phyloP scores from a whole-genome alignment of 2,329 filamentous ascomycete genomes.

The Penicillium corylophilum region DNA sequence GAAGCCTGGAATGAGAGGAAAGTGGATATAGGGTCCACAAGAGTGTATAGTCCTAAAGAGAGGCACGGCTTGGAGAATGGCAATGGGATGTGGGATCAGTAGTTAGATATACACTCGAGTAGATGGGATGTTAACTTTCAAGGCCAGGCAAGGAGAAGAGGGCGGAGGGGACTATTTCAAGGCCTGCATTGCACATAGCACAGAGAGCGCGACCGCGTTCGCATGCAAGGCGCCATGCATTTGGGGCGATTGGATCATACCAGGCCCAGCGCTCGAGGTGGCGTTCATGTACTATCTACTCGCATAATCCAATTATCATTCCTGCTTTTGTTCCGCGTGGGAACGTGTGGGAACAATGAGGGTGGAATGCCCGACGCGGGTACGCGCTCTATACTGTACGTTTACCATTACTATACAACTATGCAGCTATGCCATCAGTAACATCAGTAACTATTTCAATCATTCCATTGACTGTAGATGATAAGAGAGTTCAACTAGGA shows the following conservation, averaged over 20 bases:
- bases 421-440: no score
- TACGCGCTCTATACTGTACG: not conserved
- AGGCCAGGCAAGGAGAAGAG: constrained; percentile 7
- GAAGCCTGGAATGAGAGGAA: constrained; percentile 1
- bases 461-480: not conserved
- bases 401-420: not conserved
- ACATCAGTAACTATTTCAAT: no score
- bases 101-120: not conserved
- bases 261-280: constrained; percentile 3
- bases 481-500: not conserved
- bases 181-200: constrained; percentile 6
- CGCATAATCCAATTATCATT: constrained; percentile 10
- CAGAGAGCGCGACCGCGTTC: constrained; percentile 21
- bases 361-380: constrained; percentile 1
- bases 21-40: not conserved
- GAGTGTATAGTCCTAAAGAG: not conserved
- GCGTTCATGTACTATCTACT: constrained; percentile 15
- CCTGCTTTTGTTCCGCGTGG: not conserved
- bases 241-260: constrained; percentile 11
- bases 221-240: constrained; percentile 17
- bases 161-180: constrained; percentile 22
- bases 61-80: not conserved
- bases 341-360: not conserved
- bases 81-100: not conserved
- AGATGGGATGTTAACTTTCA: not conserved